These are phyloP conservation scores for Pittosporum tobira DNA, from an alignment of 129 eudicot genomes.

Conservation along the genomic window DNA sequence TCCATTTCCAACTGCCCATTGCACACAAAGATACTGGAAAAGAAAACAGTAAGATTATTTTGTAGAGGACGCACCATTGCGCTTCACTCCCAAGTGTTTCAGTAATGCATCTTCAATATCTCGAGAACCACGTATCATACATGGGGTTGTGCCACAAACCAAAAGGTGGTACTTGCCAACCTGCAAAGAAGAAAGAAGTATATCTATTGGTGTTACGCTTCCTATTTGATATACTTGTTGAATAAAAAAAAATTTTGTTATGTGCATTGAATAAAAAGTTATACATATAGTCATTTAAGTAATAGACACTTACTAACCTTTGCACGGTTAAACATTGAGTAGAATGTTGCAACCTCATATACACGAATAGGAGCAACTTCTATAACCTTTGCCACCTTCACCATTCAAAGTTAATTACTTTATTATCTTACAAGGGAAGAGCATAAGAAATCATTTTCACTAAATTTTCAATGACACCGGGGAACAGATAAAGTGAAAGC, in stretches of 20 bases:
- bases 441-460: background rate
- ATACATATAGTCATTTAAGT: background rate
- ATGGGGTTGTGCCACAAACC: conserved; percentile 99
- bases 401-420: conserved; percentile 4
- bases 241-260: background rate
- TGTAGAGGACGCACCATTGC: conserved; percentile 53
- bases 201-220: background rate
- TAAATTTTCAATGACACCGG: background rate
- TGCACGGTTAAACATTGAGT: conserved; percentile 92
- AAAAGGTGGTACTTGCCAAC: conserved; percentile 98
- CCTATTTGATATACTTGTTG: background rate
- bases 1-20: conserved; percentile 7
- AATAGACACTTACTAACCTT: conserved; percentile 41
- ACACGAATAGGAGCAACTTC: conserved; percentile 99
- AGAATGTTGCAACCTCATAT: conserved; percentile 96
- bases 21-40: background rate
- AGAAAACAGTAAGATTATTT: background rate
- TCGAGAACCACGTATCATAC: conserved; percentile 99
- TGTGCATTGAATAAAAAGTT: background rate
- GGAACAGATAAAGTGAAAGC: background rate
- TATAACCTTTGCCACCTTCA: conserved; percentile 81
- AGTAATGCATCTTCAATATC: conserved; percentile 81
- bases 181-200: conserved; percentile 24
- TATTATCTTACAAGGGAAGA: background rate
- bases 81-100: conserved; percentile 91